Percentiles rank a stretch among this genome's conserved stretches.
Evolutionary conservation across 148 eudicot genomes (phyloP).

Genomic region (Persicaria maculosa): DNA sequence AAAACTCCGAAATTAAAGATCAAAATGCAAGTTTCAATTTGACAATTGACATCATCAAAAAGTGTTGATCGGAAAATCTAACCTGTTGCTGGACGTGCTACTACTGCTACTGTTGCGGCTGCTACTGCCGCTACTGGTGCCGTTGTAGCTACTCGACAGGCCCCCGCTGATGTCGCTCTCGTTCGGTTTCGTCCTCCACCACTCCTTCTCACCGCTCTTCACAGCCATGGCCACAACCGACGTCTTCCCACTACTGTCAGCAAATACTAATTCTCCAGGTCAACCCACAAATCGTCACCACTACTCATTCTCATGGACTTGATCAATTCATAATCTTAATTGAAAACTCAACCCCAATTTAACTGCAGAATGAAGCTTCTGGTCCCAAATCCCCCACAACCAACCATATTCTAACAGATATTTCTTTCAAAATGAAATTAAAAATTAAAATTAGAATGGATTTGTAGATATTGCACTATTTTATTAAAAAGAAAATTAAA

Average conservation of each 20-base stretch:
- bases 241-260: not conserved
- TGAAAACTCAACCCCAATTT: not conserved
- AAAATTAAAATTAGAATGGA: too few species aligned
- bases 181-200: too few species aligned
- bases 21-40: too few species aligned
- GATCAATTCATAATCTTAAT: conserved; percentile 8
- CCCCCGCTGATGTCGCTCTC: too few species aligned
- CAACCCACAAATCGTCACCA: conserved; percentile 9
- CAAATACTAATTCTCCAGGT: not conserved
- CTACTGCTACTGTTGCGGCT: conserved; percentile 25
- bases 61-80: not conserved
- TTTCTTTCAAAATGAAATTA: not conserved
- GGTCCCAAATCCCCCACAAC: not conserved
- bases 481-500: not conserved
- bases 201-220: too few species aligned
- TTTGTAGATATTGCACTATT: too few species aligned
- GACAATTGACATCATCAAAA: too few species aligned
- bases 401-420: not conserved
- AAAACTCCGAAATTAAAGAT: too few species aligned
- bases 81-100: not conserved
- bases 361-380: not conserved
- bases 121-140: too few species aligned
- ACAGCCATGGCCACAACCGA: too few species aligned
- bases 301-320: not conserved
- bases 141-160: too few species aligned